A percentile compares a stretch with the other conserved stretches of the same genome.
phyloP scores from a whole-genome alignment of 345 rosid species.

The Eucalyptus tenuipes region DNA sequence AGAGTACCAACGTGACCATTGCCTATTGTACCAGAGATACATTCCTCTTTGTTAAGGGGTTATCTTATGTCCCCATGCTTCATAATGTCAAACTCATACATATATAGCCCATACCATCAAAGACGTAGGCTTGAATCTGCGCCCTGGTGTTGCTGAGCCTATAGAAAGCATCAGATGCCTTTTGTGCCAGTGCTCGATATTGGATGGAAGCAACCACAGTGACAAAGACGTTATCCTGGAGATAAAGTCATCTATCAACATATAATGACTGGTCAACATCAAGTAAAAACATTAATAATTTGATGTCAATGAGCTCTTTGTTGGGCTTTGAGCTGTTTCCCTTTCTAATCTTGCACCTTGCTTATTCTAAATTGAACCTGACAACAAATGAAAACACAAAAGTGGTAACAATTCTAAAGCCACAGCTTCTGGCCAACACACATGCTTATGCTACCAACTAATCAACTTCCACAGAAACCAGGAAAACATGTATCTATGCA shows the following conservation, averaged over 20 bases:
- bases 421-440: neutral
- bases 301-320: neutral
- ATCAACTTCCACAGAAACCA: neutral
- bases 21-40: neutral
- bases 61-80: neutral
- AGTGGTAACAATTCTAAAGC: neutral
- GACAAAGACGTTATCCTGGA: constrained; percentile 31
- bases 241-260: neutral
- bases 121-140: constrained; percentile 29
- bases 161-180: constrained; percentile 27
- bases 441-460: neutral
- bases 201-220: constrained; percentile 34
- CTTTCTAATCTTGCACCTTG: neutral
- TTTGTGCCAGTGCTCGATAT: constrained; percentile 21
- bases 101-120: constrained; percentile 14
- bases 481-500: neutral
- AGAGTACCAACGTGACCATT: neutral
- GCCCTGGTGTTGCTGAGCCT: constrained; percentile 28
- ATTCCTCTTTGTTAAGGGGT: neutral
- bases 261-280: neutral
- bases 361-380: neutral
- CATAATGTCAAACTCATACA: neutral
- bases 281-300: neutral
- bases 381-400: neutral
- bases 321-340: neutral